Percentiles rank a stretch among this genome's conserved stretches.
Evolutionary conservation across 768 basidiomycete species (phyloP).

Genomic region (Serendipita indica): DNA sequence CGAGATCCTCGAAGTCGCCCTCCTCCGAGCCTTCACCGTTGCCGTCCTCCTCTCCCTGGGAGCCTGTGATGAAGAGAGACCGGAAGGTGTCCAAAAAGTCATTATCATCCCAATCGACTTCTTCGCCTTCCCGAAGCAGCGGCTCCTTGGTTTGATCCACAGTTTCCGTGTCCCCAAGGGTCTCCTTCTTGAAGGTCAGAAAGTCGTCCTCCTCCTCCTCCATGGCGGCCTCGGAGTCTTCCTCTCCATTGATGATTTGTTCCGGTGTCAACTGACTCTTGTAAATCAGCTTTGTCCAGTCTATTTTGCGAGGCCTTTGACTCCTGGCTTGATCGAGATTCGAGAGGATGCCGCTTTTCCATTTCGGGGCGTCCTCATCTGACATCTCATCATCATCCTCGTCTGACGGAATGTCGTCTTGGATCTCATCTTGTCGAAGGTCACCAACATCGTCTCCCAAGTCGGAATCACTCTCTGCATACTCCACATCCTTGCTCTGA

Average conservation of each 20-base stretch:
- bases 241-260: conserved; percentile 40
- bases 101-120: conserved; percentile 76
- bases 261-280: conserved; percentile 48
- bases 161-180: conserved; percentile 31
- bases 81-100: conserved; percentile 75
- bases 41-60: conserved; percentile 24
- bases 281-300: conserved; percentile 84
- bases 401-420: conserved; percentile 34
- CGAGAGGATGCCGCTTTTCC: conserved; percentile 54
- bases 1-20: conserved; percentile 28
- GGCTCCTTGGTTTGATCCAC: conserved; percentile 58
- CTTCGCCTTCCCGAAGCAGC: conserved; percentile 33
- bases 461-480: conserved; percentile 71
- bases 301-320: conserved; percentile 32
- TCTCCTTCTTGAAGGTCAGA: conserved; percentile 41
- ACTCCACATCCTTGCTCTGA: conserved; percentile 37
- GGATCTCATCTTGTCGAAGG: conserved; percentile 37
- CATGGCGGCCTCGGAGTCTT: conserved; percentile 18
- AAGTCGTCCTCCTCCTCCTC: conserved; percentile 52
- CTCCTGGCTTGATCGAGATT: conserved; percentile 33
- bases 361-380: conserved; percentile 40
- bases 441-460: conserved; percentile 33
- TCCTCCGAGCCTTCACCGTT: conserved; percentile 24
- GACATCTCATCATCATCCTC: conserved; percentile 26
- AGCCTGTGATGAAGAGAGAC: conserved; percentile 78